phyloP scores from a whole-genome alignment of 768 basidiomycete species.

The Nevesoporus exiguus region DNA sequence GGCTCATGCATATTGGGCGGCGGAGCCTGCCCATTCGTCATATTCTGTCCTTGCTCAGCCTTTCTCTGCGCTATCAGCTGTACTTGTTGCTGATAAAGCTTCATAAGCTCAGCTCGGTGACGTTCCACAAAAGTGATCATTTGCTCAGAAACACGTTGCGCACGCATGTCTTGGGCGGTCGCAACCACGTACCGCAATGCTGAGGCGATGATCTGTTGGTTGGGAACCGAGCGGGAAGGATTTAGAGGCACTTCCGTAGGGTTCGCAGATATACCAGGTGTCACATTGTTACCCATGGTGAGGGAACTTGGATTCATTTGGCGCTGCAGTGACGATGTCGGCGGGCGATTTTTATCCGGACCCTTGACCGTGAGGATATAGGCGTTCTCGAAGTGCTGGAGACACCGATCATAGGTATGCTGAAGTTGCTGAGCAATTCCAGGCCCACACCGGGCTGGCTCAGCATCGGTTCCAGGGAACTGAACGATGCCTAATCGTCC shows the following conservation, averaged over 20 bases:
- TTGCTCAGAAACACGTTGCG: slow-evolving; percentile 44
- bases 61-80: slow-evolving; percentile 19
- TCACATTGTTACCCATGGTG: slow-evolving; percentile 7
- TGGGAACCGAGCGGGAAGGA: slow-evolving; percentile 4
- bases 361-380: slow-evolving; percentile 43
- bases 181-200: slow-evolving; percentile 48
- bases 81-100: slow-evolving; percentile 26
- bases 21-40: slow-evolving; percentile 17
- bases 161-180: slow-evolving; percentile 50
- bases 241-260: slow-evolving; percentile 21
- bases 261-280: slow-evolving; percentile 11
- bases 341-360: slow-evolving; percentile 31
- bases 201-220: slow-evolving; percentile 38
- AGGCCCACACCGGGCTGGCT: slow-evolving; percentile 62
- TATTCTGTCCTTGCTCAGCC: slow-evolving; percentile 24
- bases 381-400: slow-evolving; percentile 52
- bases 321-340: slow-evolving; percentile 12
- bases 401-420: slow-evolving; percentile 57
- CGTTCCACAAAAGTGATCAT: slow-evolving; percentile 56
- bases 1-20: slow-evolving; percentile 23
- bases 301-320: slow-evolving; percentile 15
- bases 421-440: slow-evolving; percentile 57
- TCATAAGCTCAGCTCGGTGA: slow-evolving; percentile 38
- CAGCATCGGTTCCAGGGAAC: slow-evolving; percentile 57
- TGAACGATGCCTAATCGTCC: slow-evolving; percentile 64